These are phyloP conservation scores for Recurvomyces mirabilis DNA, from an alignment of 495 filamentous ascomycete genomes.

Conservation along the genomic window DNA sequence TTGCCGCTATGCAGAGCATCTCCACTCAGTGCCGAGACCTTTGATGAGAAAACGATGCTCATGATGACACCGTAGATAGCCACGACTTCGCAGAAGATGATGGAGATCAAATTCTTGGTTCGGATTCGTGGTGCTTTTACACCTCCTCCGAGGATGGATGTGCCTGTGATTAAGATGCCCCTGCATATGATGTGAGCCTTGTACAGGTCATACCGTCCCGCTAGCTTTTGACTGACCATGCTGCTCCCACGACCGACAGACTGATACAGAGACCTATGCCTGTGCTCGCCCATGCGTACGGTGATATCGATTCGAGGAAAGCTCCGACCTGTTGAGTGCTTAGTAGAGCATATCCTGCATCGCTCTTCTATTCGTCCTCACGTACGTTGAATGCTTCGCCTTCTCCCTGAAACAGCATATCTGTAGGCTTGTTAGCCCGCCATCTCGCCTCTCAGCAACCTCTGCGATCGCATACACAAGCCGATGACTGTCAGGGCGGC, in stretches of 20 bases:
- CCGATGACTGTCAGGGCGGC: slow-evolving; percentile 71
- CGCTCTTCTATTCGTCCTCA: not conserved
- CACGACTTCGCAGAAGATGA: slow-evolving; percentile 99
- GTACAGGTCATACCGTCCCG: not conserved
- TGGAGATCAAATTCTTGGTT: slow-evolving; percentile 98
- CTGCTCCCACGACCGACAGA: slow-evolving; percentile 87
- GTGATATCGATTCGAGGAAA: slow-evolving; percentile 89
- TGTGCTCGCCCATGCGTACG: slow-evolving; percentile 81
- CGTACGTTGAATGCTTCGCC: slow-evolving; percentile 94
- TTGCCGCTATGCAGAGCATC: slow-evolving; percentile 48
- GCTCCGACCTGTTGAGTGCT: slow-evolving; percentile 59
- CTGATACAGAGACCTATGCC: slow-evolving; percentile 94
- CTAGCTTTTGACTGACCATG: slow-evolving; percentile 57
- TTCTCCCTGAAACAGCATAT: slow-evolving; percentile 94
- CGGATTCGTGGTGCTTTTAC: slow-evolving; percentile 92
- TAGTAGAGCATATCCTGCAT: not conserved
- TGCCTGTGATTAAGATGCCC: slow-evolving; percentile 98
- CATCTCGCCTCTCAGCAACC: slow-evolving; percentile 12
- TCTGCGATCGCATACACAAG: slow-evolving; percentile 54
- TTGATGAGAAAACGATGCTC: slow-evolving; percentile 92
- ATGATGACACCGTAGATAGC: slow-evolving; percentile 99
- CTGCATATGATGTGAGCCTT: slow-evolving; percentile 40
- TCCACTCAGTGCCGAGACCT: slow-evolving; percentile 48
- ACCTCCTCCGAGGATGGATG: slow-evolving; percentile 94
- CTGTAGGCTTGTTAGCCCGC: slow-evolving; percentile 41